Conservation (phyloP, 257 asterid species). For the Jacaranda copaia region DNA sequence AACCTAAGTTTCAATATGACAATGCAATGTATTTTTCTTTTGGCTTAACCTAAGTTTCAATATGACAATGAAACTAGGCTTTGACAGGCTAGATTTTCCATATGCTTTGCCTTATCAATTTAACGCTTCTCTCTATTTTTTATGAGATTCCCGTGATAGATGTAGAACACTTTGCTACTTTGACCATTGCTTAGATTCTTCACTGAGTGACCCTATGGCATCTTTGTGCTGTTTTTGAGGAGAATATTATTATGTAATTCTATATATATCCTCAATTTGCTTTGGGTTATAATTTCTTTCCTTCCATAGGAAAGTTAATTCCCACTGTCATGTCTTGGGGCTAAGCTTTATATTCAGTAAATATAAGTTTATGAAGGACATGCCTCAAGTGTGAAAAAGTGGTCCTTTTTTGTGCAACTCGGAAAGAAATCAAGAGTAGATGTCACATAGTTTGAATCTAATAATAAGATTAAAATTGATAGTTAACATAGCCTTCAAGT, state of each 20-base stretch:
- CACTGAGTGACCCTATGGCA: too few relatives aligned
- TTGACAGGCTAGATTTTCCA: neutral
- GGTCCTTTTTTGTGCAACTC: neutral
- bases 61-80: neutral
- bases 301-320: neutral
- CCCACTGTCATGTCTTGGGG: neutral
- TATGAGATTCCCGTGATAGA: neutral
- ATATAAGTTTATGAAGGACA: neutral
- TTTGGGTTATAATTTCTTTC: neutral
- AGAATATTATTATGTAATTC: neutral
- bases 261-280: neutral
- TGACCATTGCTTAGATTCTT: neutral
- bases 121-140: neutral
- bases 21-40: too few relatives aligned
- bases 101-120: neutral
- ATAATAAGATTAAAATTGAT: conserved; percentile 2
- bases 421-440: neutral
- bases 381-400: neutral
- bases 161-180: neutral
- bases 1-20: neutral
- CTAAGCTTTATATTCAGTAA: neutral
- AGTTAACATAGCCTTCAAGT: neutral
- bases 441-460: neutral
- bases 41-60: too few relatives aligned
- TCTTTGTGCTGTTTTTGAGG: too few relatives aligned